A percentile compares a stretch with the other conserved stretches of the same genome.
These are phyloP conservation scores for Aegilops tauschii DNA, from an alignment of 176 grass and related monocot genomes.

Conservation along the genomic window DNA sequence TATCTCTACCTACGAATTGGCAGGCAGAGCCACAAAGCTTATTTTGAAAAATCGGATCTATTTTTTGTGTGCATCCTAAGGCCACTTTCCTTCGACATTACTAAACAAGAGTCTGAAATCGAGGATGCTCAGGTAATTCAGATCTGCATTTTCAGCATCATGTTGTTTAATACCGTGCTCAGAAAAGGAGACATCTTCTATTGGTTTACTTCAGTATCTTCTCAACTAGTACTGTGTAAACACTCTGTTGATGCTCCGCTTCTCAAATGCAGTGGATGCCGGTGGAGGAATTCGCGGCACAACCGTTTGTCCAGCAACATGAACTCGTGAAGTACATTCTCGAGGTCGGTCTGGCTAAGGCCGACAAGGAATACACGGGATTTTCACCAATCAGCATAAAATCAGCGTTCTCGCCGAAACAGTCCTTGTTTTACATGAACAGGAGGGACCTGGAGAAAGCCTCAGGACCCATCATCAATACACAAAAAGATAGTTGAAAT, in stretches of 20 bases:
- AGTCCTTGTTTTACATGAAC: conserved; percentile 70
- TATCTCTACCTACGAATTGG: conserved; percentile 26
- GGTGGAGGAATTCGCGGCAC: conserved; percentile 72
- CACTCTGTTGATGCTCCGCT: neutral
- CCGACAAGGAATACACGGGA: conserved; percentile 63
- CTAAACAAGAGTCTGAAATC: conserved; percentile 89
- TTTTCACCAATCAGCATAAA: conserved; percentile 68
- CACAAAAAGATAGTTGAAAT: neutral
- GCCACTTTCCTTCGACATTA: conserved; percentile 78
- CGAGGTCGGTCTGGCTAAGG: conserved; percentile 69
- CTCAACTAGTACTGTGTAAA: neutral
- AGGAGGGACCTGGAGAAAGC: conserved; percentile 51
- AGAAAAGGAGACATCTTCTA: neutral
- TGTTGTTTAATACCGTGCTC: neutral
- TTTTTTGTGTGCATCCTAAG: conserved; percentile 84
- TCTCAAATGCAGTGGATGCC: conserved; percentile 82
- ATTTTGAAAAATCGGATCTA: conserved; percentile 88
- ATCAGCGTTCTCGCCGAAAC: conserved; percentile 59
- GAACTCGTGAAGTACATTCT: conserved; percentile 79
- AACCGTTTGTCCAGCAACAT: conserved; percentile 82
- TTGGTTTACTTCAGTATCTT: neutral
- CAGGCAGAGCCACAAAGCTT: conserved; percentile 92
- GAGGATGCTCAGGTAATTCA: conserved; percentile 71
- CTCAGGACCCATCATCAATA: conserved; percentile 21
- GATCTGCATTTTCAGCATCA: neutral